phyloP scores from a whole-genome alignment of 75 land plant species.

The Picea glauca region DNA sequence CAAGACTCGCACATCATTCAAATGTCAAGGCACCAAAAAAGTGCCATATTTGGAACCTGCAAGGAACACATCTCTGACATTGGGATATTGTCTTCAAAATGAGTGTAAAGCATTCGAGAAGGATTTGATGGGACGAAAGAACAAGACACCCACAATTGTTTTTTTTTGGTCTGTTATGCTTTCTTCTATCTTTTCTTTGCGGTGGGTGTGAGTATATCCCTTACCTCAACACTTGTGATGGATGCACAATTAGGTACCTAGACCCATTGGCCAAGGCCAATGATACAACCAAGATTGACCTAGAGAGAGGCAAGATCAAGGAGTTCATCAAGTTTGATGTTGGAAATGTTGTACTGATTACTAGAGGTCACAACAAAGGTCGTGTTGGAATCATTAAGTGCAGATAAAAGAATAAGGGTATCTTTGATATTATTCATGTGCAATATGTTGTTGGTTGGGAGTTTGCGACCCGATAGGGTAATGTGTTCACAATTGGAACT shows the following conservation, averaged over 20 bases:
- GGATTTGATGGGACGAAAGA: no score
- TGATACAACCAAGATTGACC: slow-evolving; percentile 85
- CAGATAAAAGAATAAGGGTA: slow-evolving; percentile 96
- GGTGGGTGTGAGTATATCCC: slow-evolving; percentile 24
- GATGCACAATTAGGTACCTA: slow-evolving; percentile 62
- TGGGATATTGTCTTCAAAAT: no score
- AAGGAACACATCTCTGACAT: no score
- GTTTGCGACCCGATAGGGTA: slow-evolving; percentile 85
- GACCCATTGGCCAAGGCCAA: slow-evolving; percentile 94
- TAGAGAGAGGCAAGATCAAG: slow-evolving; percentile 53
- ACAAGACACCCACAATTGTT: no score
- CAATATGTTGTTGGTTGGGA: slow-evolving; percentile 84
- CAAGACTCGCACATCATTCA: no score
- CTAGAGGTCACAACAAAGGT: slow-evolving; percentile 93
- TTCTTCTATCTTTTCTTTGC: background rate
- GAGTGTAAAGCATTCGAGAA: no score
- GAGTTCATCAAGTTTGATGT: slow-evolving; percentile 98
- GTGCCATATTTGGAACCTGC: no score
- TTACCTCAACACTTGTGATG: slow-evolving; percentile 81
- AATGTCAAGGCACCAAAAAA: no score
- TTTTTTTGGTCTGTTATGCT: no score
- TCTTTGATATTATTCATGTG: slow-evolving; percentile 88
- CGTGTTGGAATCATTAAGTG: slow-evolving; percentile 85
- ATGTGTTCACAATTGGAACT: slow-evolving; percentile 80
- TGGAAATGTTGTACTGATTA: slow-evolving; percentile 93